Evolutionary conservation across 1,284 basidiomycete genomes (phyloP).

Genomic region (Golubevia sp.): DNA sequence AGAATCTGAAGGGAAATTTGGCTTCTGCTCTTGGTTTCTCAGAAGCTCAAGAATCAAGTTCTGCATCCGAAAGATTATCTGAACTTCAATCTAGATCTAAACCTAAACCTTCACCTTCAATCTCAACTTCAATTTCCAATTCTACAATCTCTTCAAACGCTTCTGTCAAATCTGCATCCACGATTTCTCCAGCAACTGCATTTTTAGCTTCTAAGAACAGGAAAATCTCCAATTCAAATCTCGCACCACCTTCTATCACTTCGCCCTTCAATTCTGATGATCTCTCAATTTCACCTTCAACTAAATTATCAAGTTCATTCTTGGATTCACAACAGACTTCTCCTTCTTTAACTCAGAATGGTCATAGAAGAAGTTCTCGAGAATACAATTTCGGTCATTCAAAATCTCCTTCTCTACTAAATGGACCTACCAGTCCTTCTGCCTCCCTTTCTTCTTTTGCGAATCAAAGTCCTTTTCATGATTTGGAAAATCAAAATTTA

Average conservation of each 20-base stretch:
- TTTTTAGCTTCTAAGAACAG: too few relatives aligned
- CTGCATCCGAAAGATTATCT: not conserved
- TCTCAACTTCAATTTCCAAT: not conserved
- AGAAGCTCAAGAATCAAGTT: too few relatives aligned
- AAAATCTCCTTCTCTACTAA: too few relatives aligned
- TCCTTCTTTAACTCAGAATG: not conserved
- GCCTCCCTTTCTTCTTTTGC: not conserved
- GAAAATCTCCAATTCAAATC: too few relatives aligned
- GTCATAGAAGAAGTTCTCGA: not conserved
- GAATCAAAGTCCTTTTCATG: not conserved
- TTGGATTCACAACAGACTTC: not conserved
- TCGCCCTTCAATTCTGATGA: too few relatives aligned
- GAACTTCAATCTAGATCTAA: too few relatives aligned
- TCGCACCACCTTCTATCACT: not conserved
- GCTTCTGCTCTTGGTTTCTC: not conserved
- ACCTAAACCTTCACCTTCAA: not conserved
- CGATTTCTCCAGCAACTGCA: not conserved
- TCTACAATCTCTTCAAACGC: not conserved
- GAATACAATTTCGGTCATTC: not conserved
- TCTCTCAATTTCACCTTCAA: not conserved
- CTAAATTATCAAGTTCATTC: not conserved
- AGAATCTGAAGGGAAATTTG: not conserved
- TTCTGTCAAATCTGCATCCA: too few relatives aligned
- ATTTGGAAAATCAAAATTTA: not conserved
- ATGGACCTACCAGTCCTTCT: too few relatives aligned